These are phyloP conservation scores for Talaromyces proteolyticus DNA, from an alignment of 495 filamentous ascomycete genomes.

Conservation along the genomic window DNA sequence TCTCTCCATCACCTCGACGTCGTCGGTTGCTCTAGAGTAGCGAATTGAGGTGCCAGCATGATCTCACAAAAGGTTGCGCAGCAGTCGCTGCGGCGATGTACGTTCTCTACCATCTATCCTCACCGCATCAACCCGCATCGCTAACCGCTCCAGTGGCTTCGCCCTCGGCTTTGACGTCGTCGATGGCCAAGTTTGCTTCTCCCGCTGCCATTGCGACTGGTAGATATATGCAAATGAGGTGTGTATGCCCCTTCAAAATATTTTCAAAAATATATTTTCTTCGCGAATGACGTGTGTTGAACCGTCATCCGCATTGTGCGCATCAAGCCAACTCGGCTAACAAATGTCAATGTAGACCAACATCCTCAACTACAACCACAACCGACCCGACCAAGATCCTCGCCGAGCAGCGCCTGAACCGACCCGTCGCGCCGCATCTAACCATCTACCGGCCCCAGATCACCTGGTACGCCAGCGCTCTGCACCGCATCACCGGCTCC, in stretches of 20 bases:
- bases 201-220: constrained; percentile 44
- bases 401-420: constrained; percentile 72
- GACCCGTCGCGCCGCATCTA: constrained; percentile 86
- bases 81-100: constrained; percentile 66
- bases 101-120: constrained; percentile 17
- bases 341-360: constrained; percentile 20
- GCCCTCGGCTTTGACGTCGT: constrained; percentile 39
- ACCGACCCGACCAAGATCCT: constrained; percentile 66
- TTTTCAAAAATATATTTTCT: not conserved
- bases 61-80: constrained; percentile 60
- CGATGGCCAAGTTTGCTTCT: constrained; percentile 43
- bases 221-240: constrained; percentile 51
- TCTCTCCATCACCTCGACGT: not conserved
- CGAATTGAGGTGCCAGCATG: constrained; percentile 33
- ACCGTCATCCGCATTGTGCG: not conserved
- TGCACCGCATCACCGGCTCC: constrained; percentile 78
- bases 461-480: constrained; percentile 68
- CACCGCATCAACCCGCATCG: constrained; percentile 21
- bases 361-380: constrained; percentile 53
- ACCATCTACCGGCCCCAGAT: constrained; percentile 84
- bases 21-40: not conserved
- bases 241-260: constrained; percentile 9
- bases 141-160: constrained; percentile 45
- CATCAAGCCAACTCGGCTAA: not conserved
- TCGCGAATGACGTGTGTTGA: too few species aligned